phyloP scores from a whole-genome alignment of 257 asterid species.

The Craterostigma plantagineum region DNA sequence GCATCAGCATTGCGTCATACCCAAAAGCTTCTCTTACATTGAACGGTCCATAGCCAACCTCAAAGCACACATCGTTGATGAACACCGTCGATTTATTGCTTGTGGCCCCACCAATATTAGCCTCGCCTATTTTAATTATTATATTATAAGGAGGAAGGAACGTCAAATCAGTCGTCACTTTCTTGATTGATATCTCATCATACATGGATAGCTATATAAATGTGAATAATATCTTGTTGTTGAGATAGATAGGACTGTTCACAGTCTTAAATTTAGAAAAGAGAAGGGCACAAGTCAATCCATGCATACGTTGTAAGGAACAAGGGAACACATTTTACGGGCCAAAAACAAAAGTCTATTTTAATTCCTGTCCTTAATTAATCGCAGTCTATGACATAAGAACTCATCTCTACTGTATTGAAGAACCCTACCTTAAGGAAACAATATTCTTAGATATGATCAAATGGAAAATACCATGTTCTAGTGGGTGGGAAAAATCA shows the following conservation, averaged over 20 bases:
- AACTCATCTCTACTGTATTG: too few relatives aligned
- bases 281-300: background rate
- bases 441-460: too few relatives aligned
- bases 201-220: too few relatives aligned
- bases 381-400: background rate
- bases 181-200: too few relatives aligned
- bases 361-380: background rate
- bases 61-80: constrained; percentile 70
- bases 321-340: background rate
- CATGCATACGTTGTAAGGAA: background rate
- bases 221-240: background rate
- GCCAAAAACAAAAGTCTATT: background rate
- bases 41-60: constrained; percentile 41
- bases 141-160: too few relatives aligned
- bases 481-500: too few relatives aligned
- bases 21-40: constrained; percentile 70
- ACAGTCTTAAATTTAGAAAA: background rate
- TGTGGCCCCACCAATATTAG: background rate
- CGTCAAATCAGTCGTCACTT: too few relatives aligned
- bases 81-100: constrained; percentile 35
- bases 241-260: background rate
- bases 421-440: too few relatives aligned
- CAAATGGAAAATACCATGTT: too few relatives aligned
- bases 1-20: constrained; percentile 47
- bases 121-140: background rate